A percentile compares a stretch with the other conserved stretches of the same genome.
Evolutionary conservation across 345 rosid genomes (phyloP).

Genomic region (Eucalyptus pauciflora): DNA sequence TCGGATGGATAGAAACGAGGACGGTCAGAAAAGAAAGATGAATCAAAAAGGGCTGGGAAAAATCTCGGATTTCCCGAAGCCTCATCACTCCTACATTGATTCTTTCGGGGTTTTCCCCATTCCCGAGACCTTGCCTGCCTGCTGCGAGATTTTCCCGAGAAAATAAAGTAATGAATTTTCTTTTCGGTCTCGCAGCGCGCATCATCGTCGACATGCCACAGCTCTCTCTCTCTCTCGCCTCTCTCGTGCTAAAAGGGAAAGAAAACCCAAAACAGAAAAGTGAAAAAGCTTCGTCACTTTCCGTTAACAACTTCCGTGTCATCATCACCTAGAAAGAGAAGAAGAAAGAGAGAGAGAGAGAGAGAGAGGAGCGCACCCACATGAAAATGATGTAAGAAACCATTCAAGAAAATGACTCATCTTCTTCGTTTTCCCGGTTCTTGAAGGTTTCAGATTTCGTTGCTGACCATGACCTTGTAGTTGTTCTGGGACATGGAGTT

Average conservation of each 20-base stretch:
- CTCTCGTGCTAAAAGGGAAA: neutral
- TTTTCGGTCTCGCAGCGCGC: neutral
- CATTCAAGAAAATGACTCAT: neutral
- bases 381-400: neutral
- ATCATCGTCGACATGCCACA: neutral
- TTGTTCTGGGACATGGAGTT: constrained; percentile 3
- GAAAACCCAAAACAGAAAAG: neutral
- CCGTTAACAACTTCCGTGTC: neutral
- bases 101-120: neutral
- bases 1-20: neutral
- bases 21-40: neutral
- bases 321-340: neutral
- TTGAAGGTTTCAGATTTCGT: neutral
- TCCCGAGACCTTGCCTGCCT: neutral
- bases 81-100: neutral
- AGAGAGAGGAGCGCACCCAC: neutral
- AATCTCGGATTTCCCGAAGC: neutral
- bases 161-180: neutral
- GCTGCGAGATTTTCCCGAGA: neutral
- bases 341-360: neutral
- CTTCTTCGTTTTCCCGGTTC: neutral
- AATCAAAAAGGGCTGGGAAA: neutral
- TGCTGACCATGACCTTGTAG: neutral
- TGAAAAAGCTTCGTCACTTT: neutral
- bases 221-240: neutral